Base-by-base conservation (phyloP, 1,284 basidiomycete species). In the Heimioporus punctisporus region DNA sequence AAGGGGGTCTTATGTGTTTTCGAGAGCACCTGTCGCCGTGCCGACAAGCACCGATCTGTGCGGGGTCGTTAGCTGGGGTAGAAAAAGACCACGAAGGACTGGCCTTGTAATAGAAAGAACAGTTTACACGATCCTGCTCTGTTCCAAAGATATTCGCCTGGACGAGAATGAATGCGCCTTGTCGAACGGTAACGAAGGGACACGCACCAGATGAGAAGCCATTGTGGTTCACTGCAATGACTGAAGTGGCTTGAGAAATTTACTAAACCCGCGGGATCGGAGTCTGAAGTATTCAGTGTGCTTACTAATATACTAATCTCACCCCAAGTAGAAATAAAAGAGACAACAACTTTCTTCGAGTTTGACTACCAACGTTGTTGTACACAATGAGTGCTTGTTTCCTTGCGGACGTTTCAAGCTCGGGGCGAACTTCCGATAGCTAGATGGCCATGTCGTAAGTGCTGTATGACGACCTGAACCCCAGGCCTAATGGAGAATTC, bases 1-100 rank as follows among this genome's bases (percentile, higher is more conserved):
- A 98, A 4, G 94, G 91, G 2, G 97, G 97, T 66, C 92, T 90
- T 72, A 98, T 98, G 76, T 99, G 97, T 73, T 99, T 98, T 66
- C 97, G 84, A 5, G 93, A 97, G 70, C 95, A 97, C 56, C 95
- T 85, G 65, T 97, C 95, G n/a, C 95, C 95, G 72, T 97, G 95
- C 37, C 95, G 84, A 74, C 95, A 97, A 52, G 95, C 95, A 54
- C 95, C 95, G 76, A 97, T 97, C 88, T 96, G 52, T 11, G 54
- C 21, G 48, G 46, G 10, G n/a, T n/a, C 45, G 44, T 54, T 43
- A 64, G 28, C 41, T 46, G 25, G 25, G 59, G 44, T 27, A 51
- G 56, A 40, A 53, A 37, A 27, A 9, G 8, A 15, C 11, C 31
- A 8, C 7, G 21, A 3, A 51, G 55, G 42, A 55, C 80, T 45